These are phyloP conservation scores for Emydomyces testavorans DNA, from an alignment of 2,329 filamentous ascomycete species.

Conservation along the genomic window DNA sequence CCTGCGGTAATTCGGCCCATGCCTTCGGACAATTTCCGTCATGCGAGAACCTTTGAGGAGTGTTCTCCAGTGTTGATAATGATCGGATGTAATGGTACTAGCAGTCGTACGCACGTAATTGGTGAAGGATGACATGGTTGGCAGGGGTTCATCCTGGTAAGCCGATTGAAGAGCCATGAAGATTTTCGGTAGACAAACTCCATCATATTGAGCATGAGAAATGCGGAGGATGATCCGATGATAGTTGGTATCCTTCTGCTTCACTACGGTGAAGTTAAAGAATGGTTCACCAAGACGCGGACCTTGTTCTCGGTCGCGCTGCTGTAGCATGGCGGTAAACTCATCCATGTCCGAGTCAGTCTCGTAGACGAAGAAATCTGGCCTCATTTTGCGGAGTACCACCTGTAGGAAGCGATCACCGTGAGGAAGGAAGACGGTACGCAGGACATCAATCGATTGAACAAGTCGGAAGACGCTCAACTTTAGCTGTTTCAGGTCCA, in stretches of 20 bases:
- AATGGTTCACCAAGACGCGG: slow-evolving; percentile 51
- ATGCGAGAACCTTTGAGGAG: slow-evolving; percentile 48
- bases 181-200: slow-evolving; percentile 53
- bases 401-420: slow-evolving; percentile 44
- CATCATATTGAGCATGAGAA: slow-evolving; percentile 59
- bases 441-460: slow-evolving; percentile 50
- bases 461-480: slow-evolving; percentile 42
- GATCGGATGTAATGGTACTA: slow-evolving; percentile 33
- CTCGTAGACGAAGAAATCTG: slow-evolving; percentile 41
- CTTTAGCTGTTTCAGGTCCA: slow-evolving; percentile 37
- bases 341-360: slow-evolving; percentile 42
- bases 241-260: slow-evolving; percentile 24
- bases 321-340: slow-evolving; percentile 45
- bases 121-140: slow-evolving; percentile 35
- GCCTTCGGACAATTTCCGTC: slow-evolving; percentile 30
- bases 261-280: slow-evolving; percentile 48
- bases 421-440: slow-evolving; percentile 52
- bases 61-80: slow-evolving; percentile 50
- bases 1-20: slow-evolving; percentile 27
- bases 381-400: slow-evolving; percentile 45
- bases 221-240: slow-evolving; percentile 42
- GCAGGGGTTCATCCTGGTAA: slow-evolving; percentile 33
- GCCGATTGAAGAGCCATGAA: slow-evolving; percentile 49
- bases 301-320: slow-evolving; percentile 44
- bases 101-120: slow-evolving; percentile 36